phyloP scores from a whole-genome alignment of 345 rosid species.

The Eucalyptus polyanthemos region DNA sequence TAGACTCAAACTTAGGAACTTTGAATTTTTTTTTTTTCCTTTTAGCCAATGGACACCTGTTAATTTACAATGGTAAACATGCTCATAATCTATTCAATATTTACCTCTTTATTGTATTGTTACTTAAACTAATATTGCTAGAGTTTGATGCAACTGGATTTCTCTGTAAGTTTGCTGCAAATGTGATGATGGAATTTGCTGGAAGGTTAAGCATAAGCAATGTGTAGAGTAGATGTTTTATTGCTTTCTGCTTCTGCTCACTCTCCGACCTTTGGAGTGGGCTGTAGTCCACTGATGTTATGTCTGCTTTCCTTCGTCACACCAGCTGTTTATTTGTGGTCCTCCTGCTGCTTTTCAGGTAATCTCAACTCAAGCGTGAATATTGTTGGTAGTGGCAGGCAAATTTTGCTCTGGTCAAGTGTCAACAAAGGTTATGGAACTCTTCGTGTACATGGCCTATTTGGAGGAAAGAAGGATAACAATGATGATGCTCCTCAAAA shows the following conservation, averaged over 20 bases:
- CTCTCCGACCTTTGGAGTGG: background rate
- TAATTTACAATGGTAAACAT: background rate
- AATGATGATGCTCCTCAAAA: conserved; percentile 54
- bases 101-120: background rate
- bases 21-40: background rate
- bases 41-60: background rate
- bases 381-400: conserved; percentile 16
- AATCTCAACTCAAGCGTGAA: conserved; percentile 19
- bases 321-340: background rate
- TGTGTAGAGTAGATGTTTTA: background rate
- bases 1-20: background rate
- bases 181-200: background rate
- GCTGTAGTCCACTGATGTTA: background rate
- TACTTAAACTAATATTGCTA: background rate
- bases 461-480: conserved; percentile 76
- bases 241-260: background rate
- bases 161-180: background rate
- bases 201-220: background rate
- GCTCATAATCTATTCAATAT: background rate
- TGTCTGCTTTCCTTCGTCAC: background rate
- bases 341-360: conserved; percentile 20
- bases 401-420: conserved; percentile 16
- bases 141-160: background rate
- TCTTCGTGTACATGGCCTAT: conserved; percentile 43
- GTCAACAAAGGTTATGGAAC: conserved; percentile 5